Conservation (phyloP, 805 yeast species). For the Kuraishia capsulata region DNA sequence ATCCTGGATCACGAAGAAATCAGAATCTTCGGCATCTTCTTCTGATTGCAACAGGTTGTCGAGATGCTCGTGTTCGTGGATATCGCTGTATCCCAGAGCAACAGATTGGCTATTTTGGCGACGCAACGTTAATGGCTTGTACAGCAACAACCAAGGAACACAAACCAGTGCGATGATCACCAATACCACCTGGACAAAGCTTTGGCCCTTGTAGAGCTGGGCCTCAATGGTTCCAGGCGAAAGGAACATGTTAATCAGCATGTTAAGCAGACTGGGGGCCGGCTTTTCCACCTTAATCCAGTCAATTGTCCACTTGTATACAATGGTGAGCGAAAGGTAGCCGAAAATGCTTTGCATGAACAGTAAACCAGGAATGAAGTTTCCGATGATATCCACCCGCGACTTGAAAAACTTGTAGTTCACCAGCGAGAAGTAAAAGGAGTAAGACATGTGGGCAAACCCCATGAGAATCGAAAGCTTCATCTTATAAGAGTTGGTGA, state of each 20-base stretch:
- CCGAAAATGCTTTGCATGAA: slow-evolving; percentile 98
- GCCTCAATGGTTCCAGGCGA: slow-evolving; percentile 87
- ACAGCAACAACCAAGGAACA: slow-evolving; percentile 85
- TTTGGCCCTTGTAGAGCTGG: slow-evolving; percentile 73
- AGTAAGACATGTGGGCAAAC: slow-evolving; percentile 87
- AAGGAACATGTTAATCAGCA: slow-evolving; percentile 92
- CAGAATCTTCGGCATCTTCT: slow-evolving; percentile 15
- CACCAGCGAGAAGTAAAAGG: slow-evolving; percentile 75
- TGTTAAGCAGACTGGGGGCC: slow-evolving; percentile 90
- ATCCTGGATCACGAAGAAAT: slow-evolving; percentile 29
- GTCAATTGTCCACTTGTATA: slow-evolving; percentile 91
- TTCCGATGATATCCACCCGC: slow-evolving; percentile 76
- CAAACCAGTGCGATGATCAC: slow-evolving; percentile 73
- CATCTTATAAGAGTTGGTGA: slow-evolving; percentile 96
- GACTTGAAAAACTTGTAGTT: slow-evolving; percentile 67
- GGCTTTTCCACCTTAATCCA: slow-evolving; percentile 72
- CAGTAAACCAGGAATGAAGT: slow-evolving; percentile 86
- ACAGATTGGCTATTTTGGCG: slow-evolving; percentile 40
- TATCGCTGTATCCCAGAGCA: slow-evolving; percentile 41
- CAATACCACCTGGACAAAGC: slow-evolving; percentile 60
- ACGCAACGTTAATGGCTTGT: slow-evolving; percentile 59
- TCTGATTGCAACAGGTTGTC: slow-evolving; percentile 14
- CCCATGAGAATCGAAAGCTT: slow-evolving; percentile 93
- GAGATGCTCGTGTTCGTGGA: slow-evolving; percentile 30
- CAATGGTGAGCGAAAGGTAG: slow-evolving; percentile 73